Percentiles rank a stretch among this genome's conserved stretches.
phyloP scores from a whole-genome alignment of 345 rosid species.

The Syzygium oleosum region DNA sequence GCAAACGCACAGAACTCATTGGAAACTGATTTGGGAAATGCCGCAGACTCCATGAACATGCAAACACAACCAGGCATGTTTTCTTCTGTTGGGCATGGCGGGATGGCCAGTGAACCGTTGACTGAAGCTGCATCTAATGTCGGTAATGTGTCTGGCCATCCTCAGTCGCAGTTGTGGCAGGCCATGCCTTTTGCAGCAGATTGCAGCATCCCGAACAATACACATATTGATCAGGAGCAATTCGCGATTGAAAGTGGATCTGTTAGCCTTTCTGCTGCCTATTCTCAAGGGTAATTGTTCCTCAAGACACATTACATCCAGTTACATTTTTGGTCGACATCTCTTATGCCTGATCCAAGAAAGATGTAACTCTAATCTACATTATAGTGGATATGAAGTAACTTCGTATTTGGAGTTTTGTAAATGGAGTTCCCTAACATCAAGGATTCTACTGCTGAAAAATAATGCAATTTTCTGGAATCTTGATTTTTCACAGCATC shows the following conservation, averaged over 20 bases:
- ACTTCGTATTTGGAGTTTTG: neutral
- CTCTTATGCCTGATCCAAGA: neutral
- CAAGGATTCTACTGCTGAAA: neutral
- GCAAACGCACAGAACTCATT: conserved; percentile 24
- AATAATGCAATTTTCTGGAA: neutral
- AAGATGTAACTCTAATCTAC: neutral
- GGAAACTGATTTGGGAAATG: conserved; percentile 31
- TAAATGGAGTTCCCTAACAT: neutral
- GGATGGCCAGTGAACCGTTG: conserved; percentile 20
- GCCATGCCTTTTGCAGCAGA: conserved; percentile 19
- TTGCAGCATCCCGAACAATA: conserved; percentile 14
- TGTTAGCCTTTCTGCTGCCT: conserved; percentile 33
- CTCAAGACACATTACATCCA: neutral
- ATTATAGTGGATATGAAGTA: neutral
- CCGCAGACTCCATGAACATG: conserved; percentile 24
- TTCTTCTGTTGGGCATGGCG: conserved; percentile 27
- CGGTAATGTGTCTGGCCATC: conserved; percentile 34
- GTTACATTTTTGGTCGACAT: neutral
- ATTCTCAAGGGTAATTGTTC: conserved; percentile 55
- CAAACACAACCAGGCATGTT: conserved; percentile 19
- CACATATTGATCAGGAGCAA: conserved; percentile 21
- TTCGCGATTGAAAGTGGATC: conserved; percentile 18
- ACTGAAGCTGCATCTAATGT: conserved; percentile 31
- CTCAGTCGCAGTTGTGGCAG: conserved; percentile 37
- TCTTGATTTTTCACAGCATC: neutral